Evolutionary conservation across 2,329 filamentous ascomycete genomes (phyloP), one percentile per base, ranked within the genome.

Genomic region (Curvularia spicifera): DNA sequence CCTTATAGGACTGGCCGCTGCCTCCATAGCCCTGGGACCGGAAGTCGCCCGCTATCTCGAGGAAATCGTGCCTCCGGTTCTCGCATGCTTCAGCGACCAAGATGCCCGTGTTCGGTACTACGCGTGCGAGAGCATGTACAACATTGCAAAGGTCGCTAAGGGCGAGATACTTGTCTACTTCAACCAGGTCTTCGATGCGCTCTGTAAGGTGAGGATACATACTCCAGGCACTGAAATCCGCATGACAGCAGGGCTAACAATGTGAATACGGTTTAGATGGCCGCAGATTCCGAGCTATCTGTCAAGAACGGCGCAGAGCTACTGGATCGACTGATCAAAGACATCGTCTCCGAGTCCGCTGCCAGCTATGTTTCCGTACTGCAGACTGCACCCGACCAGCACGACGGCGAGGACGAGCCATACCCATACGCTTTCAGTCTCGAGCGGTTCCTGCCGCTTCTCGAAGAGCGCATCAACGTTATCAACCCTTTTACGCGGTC

Each of bases 101-200:
- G 95, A 99, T 89, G 93, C 95, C 28, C 87, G 95, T 57, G 95
- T 98, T 31, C 87, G 95, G 64, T 99, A 99, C 78, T 99, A 99
- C 79, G 95, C 95, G 24, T 99, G 95, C 79, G 95, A 99, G 81
- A 96, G 93, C 78, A 99, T 99, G 95, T 99, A 99, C 81, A 99
- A 99, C 78, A 99, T 99, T 74, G 93, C 95, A 73, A 99, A 99
- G 80, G 95, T 99, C 47, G 95, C 94, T 60, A 99, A 99, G 79
- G 95, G 96, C 37, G 95, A 99, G 78, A 95, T 99, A 20, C 79
- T 99, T 65, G 86, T 96, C 40, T 99, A 97, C 82, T 99, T 99
- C 79, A 99, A 99, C 79, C 91, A 96, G 71, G 95, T 99, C 63
- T 99, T 99, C 73, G 95, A 99, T 80, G 93, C 95, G 22, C 82